Percentiles rank a stretch among this genome's conserved stretches.
Conservation (phyloP, 805 yeast species). For the Saturnispora dispora region DNA sequence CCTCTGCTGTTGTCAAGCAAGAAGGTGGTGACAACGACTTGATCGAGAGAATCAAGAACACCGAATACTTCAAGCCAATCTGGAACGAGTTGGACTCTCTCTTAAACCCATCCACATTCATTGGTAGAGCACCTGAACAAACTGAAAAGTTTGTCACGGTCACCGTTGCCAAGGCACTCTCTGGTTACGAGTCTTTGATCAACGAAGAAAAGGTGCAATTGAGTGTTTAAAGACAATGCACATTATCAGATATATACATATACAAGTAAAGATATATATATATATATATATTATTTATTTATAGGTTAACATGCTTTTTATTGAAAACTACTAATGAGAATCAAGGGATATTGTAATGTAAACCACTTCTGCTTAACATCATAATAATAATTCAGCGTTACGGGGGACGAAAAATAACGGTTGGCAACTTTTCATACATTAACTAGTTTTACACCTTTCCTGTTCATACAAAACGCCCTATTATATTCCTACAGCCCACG, state of each 20-base stretch:
- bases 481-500: too few species aligned
- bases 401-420: too few species aligned
- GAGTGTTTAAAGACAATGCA: conserved; percentile 48
- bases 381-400: too few species aligned
- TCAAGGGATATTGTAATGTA: too few species aligned
- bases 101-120: conserved; percentile 88
- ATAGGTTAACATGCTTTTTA: too few species aligned
- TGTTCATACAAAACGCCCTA: too few species aligned
- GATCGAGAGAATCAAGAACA: conserved; percentile 74
- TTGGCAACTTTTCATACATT: too few species aligned
- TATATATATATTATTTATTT: background rate
- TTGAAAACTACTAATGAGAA: too few species aligned
- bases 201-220: conserved; percentile 64
- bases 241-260: too few species aligned
- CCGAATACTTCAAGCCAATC: conserved; percentile 79
- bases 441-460: too few species aligned
- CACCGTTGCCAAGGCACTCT: conserved; percentile 78
- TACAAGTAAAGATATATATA: background rate
- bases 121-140: conserved; percentile 98
- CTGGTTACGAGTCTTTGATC: conserved; percentile 51
- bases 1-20: conserved; percentile 93
- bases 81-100: conserved; percentile 73
- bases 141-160: conserved; percentile 83
- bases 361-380: too few species aligned
- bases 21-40: conserved; percentile 98